phyloP scores from a whole-genome alignment of 2,329 filamentous ascomycete species.

The Grosmannia clavigera region DNA sequence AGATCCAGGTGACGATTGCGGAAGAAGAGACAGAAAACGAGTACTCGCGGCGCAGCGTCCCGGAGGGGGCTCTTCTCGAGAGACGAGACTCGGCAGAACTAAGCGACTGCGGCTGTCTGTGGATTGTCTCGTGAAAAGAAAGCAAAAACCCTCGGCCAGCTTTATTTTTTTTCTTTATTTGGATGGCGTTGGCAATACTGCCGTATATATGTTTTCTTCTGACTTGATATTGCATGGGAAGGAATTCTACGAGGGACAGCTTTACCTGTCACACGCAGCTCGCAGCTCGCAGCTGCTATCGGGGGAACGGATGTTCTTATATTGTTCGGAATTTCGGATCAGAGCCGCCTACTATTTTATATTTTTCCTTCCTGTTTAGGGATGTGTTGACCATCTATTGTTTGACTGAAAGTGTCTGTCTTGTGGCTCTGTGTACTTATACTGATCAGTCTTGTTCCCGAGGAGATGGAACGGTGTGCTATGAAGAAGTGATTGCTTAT shows the following conservation, averaged over 20 bases:
- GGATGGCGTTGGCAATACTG: not conserved
- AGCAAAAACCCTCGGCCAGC: no score
- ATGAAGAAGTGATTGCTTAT: not conserved
- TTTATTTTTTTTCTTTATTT: not conserved
- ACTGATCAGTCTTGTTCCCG: not conserved
- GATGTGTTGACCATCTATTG: not conserved
- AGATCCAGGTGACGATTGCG: slow-evolving; percentile 29
- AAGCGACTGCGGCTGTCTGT: slow-evolving; percentile 41
- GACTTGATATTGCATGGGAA: not conserved
- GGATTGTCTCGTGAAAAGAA: slow-evolving; percentile 30
- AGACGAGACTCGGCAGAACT: slow-evolving; percentile 22
- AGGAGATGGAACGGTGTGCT: not conserved
- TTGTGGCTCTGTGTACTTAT: not conserved
- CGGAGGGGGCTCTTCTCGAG: not conserved
- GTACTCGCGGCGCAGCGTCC: not conserved
- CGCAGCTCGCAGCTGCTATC: not conserved
- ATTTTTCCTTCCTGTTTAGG: not conserved
- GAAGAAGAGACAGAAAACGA: slow-evolving; percentile 23
- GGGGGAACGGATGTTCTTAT: not conserved
- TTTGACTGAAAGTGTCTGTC: not conserved
- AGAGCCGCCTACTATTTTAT: not conserved
- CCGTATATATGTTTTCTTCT: not conserved
- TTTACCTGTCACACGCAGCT: not conserved
- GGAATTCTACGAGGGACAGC: not conserved
- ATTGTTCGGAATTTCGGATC: not conserved